These are phyloP conservation scores for Saksenaea oblongispora DNA, from an alignment of 371 early-diverging fungal genomes.

Conservation along the genomic window DNA sequence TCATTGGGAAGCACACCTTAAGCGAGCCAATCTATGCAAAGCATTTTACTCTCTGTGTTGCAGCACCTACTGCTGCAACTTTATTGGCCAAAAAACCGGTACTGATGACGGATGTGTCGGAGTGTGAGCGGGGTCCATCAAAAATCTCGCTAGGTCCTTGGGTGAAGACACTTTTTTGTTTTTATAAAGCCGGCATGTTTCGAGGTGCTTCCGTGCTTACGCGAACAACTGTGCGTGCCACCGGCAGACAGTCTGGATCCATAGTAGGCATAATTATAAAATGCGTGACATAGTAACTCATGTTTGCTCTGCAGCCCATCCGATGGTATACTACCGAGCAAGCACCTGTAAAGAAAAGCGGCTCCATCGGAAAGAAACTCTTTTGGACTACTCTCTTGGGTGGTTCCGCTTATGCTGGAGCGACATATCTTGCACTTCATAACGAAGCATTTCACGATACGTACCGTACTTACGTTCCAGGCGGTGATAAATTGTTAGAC, in stretches of 20 bases:
- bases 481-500: slow-evolving; percentile 44
- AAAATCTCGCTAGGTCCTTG: neutral
- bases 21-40: too few species aligned
- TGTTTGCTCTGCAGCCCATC: neutral
- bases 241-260: slow-evolving; percentile 2
- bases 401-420: slow-evolving; percentile 37
- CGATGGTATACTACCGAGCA: slow-evolving; percentile 17
- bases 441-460: slow-evolving; percentile 49
- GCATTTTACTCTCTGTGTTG: too few species aligned
- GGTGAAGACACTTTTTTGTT: neutral
- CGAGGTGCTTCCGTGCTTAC: slow-evolving; percentile 12
- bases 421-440: slow-evolving; percentile 40
- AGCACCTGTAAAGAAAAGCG: slow-evolving; percentile 8
- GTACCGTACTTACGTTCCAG: slow-evolving; percentile 47
- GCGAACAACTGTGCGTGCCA: neutral
- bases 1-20: too few species aligned
- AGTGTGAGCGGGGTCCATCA: neutral
- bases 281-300: neutral
- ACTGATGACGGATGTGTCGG: neutral
- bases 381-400: slow-evolving; percentile 31
- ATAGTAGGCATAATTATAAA: neutral
- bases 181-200: slow-evolving; percentile 4
- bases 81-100: too few species aligned
- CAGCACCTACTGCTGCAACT: too few species aligned
- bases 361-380: slow-evolving; percentile 36